A percentile compares a stretch with the other conserved stretches of the same genome.
Evolutionary conservation across 1,139 yeast genomes (phyloP).

Genomic region (Yamadazyma atmosphaerica): DNA sequence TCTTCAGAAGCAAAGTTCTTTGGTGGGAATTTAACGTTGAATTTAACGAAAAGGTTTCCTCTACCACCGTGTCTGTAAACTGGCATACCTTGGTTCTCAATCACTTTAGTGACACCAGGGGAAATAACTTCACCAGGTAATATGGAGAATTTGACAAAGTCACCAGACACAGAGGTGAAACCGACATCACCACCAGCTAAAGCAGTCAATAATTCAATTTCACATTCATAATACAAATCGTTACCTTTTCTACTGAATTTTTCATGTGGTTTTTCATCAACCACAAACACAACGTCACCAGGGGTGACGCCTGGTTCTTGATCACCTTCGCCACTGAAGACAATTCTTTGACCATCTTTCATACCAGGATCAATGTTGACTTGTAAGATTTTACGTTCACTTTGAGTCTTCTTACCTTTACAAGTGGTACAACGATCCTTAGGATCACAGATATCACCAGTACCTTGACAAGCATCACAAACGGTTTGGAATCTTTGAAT

Average conservation of each 20-base stretch:
- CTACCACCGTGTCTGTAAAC: conserved; percentile 71
- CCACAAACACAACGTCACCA: conserved; percentile 92
- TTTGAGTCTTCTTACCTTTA: conserved; percentile 82
- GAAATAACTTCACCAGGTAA: conserved; percentile 92
- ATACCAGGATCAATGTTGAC: conserved; percentile 97
- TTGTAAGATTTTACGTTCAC: conserved; percentile 90
- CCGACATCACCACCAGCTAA: conserved; percentile 94
- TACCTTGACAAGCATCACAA: conserved; percentile 91
- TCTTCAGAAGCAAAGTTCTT: conserved; percentile 66
- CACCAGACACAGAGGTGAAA: conserved; percentile 85
- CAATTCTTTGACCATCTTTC: conserved; percentile 91
- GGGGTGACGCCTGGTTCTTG: conserved; percentile 95
- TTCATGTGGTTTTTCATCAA: conserved; percentile 85
- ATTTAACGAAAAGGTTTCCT: conserved; percentile 73
- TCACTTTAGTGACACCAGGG: conserved; percentile 78
- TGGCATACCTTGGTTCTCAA: conserved; percentile 97
- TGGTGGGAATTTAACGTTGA: conserved; percentile 70
- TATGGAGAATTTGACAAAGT: conserved; percentile 77
- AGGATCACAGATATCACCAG: conserved; percentile 85
- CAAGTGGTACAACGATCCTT: conserved; percentile 89
- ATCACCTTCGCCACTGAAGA: conserved; percentile 95
- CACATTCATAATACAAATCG: conserved; percentile 82
- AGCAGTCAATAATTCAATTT: conserved; percentile 89
- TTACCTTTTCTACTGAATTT: conserved; percentile 85
- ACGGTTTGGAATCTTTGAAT: conserved; percentile 95